Evolutionary conservation across 257 asterid genomes (phyloP), one percentile per base, ranked within the genome.

Genomic region (Avicennia marina): DNA sequence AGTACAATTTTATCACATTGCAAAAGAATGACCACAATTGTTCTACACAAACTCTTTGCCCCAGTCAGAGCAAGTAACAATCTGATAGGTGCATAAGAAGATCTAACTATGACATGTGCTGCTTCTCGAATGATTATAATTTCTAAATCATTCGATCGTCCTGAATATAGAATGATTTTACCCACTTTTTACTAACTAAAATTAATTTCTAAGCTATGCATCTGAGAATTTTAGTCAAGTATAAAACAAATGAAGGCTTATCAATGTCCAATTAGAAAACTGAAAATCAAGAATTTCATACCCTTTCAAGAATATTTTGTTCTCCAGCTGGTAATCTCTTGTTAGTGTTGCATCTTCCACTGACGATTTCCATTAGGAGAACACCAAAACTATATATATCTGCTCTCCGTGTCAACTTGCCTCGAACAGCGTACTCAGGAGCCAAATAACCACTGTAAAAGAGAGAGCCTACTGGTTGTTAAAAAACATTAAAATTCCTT

Each of bases 361-460:
- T 71, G 29, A 85, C 81, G 54, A 90, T 85, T 78, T 90, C 98
- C 75, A 87, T 53, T 18, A 87, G 78, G 48, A 90, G 94, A 65
- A 90, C 71, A 10, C 96, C 98, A 13, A 81, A 90, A 65, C 98
- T 87, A 68, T 82, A 90, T 52, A 91, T 53, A 75, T 91, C 96
- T 11, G 95, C 96, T 75, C 85, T 88, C 57, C 94, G 67, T 12
- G 98, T 91, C 76, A 91, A 70, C 72, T 79, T 85, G 20, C 95
- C 96, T 22, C 85, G 82, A 46, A 85, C 65, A 4, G 95, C 96
- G 66, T 91, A 91, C 69, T 91, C 98, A 3, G 98, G 96, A 25
- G 98, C 98, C 83, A 91, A 72, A 69, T 91, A 91, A 71, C 98
- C 98, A 13, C 98, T 91, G 74, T 54, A 64, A 52, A 66, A 22